A percentile compares a stretch with the other conserved stretches of the same genome.
Evolutionary conservation across 1,284 basidiomycete species (phyloP).

Genomic region (Microbotryomycetes sp.): DNA sequence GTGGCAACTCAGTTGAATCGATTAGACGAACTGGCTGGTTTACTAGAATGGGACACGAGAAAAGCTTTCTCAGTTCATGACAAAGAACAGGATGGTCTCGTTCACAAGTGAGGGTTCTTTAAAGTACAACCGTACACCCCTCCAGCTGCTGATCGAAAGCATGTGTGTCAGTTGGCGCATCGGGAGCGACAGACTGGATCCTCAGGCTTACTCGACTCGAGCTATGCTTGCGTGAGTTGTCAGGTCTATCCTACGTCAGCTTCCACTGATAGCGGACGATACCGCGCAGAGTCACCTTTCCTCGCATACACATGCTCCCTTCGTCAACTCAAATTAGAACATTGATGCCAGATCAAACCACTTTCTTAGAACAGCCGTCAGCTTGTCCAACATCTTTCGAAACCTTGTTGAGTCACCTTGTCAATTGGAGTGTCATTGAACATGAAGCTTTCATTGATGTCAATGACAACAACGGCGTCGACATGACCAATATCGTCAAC

Average conservation of each 20-base stretch:
- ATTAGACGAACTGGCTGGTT: conserved; percentile 14
- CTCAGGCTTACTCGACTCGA: conserved; percentile 16
- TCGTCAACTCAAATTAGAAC: conserved; percentile 21
- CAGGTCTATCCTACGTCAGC: too few relatives aligned
- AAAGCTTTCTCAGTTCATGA: conserved; percentile 29
- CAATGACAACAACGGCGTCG: not conserved
- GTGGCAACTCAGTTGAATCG: conserved; percentile 5
- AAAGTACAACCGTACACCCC: not conserved
- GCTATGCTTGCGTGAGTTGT: conserved; percentile 25
- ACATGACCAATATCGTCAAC: too few relatives aligned
- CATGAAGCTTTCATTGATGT: conserved; percentile 9
- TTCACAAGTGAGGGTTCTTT: conserved; percentile 33
- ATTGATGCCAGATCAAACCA: not conserved
- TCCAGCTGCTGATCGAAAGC: too few relatives aligned
- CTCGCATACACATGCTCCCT: conserved; percentile 21
- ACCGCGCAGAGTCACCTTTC: conserved; percentile 16
- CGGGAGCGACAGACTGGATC: conserved; percentile 5
- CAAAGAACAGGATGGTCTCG: conserved; percentile 23
- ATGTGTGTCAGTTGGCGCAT: conserved; percentile 24
- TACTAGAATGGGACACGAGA: conserved; percentile 27
- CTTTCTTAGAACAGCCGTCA: not conserved
- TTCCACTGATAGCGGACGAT: not conserved
- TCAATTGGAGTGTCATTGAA: conserved; percentile 17
- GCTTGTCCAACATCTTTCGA: not conserved
- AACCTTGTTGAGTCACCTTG: not conserved